Percentiles rank a stretch among this genome's conserved stretches.
Evolutionary conservation across 129 eudicot species (phyloP).

Genomic region (Ambrosia artemisiifolia): DNA sequence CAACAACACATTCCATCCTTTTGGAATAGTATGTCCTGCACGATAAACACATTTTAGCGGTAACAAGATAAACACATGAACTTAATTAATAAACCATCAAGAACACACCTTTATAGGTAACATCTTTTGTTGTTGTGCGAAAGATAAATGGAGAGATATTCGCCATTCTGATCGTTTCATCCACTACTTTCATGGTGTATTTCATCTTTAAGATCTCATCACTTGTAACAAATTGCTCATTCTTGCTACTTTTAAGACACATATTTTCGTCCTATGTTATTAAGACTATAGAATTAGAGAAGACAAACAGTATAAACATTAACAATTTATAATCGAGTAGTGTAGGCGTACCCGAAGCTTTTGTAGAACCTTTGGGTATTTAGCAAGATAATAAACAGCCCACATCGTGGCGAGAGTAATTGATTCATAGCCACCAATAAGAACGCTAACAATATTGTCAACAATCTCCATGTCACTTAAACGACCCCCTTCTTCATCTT

Average conservation of each 20-base stretch:
- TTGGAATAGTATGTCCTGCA: slow-evolving; percentile 41
- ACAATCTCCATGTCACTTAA: slow-evolving; percentile 50
- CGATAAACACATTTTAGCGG: neutral
- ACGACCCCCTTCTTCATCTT: slow-evolving; percentile 49
- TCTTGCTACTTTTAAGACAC: slow-evolving; percentile 24
- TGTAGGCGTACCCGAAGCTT: slow-evolving; percentile 53
- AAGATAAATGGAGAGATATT: slow-evolving; percentile 33
- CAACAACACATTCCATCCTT: slow-evolving; percentile 44
- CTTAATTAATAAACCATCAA: neutral
- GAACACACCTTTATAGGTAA: slow-evolving; percentile 34
- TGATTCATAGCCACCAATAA: slow-evolving; percentile 42
- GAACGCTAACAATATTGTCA: slow-evolving; percentile 47
- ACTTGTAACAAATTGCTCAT: slow-evolving; percentile 37
- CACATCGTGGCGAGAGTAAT: slow-evolving; percentile 44
- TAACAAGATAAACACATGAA: neutral
- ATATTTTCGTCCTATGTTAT: slow-evolving; percentile 24
- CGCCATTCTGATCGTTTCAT: slow-evolving; percentile 46
- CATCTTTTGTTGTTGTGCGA: slow-evolving; percentile 34
- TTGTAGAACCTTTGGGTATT: slow-evolving; percentile 52
- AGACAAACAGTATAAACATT: neutral
- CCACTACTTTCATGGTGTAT: slow-evolving; percentile 44
- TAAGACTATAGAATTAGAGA: neutral
- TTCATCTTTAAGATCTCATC: slow-evolving; percentile 45
- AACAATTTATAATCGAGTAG: neutral
- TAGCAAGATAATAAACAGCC: slow-evolving; percentile 60